phyloP scores from a whole-genome alignment of 371 early-diverging fungal species.

The Caulochytrium protostelioides region DNA sequence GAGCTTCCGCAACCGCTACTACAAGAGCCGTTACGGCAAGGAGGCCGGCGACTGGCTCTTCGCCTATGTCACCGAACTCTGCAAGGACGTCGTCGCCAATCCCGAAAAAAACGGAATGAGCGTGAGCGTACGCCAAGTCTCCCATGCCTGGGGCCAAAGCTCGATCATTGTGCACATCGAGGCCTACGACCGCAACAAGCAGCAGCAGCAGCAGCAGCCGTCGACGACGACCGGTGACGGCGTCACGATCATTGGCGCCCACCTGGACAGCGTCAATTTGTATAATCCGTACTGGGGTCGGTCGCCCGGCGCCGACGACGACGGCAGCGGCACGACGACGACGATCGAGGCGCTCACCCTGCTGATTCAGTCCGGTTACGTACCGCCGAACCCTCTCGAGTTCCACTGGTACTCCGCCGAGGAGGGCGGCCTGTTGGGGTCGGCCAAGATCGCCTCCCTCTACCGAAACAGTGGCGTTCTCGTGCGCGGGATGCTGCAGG shows the following conservation, averaged over 20 bases:
- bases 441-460: slow-evolving; percentile 50
- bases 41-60: slow-evolving; percentile 56
- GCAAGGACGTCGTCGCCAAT: slow-evolving; percentile 11
- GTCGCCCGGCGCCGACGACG: slow-evolving; percentile 74
- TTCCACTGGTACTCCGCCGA: slow-evolving; percentile 90
- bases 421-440: slow-evolving; percentile 72
- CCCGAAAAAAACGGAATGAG: slow-evolving; percentile 11
- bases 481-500: slow-evolving; percentile 57
- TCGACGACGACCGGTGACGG: slow-evolving; percentile 21
- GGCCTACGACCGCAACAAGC: slow-evolving; percentile 5
- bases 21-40: slow-evolving; percentile 37
- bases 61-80: slow-evolving; percentile 29
- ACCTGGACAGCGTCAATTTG: slow-evolving; percentile 68
- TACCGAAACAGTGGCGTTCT: slow-evolving; percentile 31
- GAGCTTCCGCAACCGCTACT: slow-evolving; percentile 69
- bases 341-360: slow-evolving; percentile 69
- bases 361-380: slow-evolving; percentile 36
- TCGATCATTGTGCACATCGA: slow-evolving; percentile 37
- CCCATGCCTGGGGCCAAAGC: slow-evolving; percentile 43
- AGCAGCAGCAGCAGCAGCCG: background rate
- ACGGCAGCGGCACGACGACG: slow-evolving; percentile 72
- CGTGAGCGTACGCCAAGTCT: slow-evolving; percentile 47
- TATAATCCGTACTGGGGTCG: slow-evolving; percentile 63
- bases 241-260: slow-evolving; percentile 63
- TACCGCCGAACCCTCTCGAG: slow-evolving; percentile 61